Evolutionary conservation across 306 rosid genomes (phyloP).

Genomic region (Phaseolus lunatus): DNA sequence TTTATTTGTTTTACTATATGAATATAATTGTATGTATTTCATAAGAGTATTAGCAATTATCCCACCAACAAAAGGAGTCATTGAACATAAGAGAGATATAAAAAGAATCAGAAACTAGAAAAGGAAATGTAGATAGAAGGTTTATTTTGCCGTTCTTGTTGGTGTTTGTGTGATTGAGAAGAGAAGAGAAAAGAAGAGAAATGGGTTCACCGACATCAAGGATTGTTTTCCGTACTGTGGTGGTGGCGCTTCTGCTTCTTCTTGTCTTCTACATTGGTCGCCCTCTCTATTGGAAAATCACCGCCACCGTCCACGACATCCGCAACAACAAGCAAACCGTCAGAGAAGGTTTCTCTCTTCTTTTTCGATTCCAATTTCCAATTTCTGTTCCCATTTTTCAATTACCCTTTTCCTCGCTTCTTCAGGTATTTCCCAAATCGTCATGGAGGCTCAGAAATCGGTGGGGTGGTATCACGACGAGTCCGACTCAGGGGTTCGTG

Average conservation of each 20-base stretch:
- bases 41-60: no score
- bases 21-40: no score
- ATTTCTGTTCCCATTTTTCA: neutral
- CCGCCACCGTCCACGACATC: conserved; percentile 83
- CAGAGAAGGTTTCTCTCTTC: conserved; percentile 57
- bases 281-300: conserved; percentile 87
- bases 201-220: conserved; percentile 71
- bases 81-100: no score
- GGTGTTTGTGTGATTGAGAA: neutral
- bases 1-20: no score
- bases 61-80: no score
- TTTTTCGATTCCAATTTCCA: neutral
- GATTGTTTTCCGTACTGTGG: conserved; percentile 57
- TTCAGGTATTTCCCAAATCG: conserved; percentile 84
- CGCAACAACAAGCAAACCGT: conserved; percentile 83
- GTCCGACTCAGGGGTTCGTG: conserved; percentile 37
- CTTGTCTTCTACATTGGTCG: conserved; percentile 78
- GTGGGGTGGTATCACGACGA: conserved; percentile 67
- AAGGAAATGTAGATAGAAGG: no score
- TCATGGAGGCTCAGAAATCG: conserved; percentile 81
- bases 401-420: neutral
- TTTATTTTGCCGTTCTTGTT: neutral
- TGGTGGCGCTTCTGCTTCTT: conserved; percentile 50
- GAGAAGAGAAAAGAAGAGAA: neutral
- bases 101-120: no score